Base-by-base conservation (phyloP, 306 rosid species). In the Pyrus pyrifolia region DNA sequence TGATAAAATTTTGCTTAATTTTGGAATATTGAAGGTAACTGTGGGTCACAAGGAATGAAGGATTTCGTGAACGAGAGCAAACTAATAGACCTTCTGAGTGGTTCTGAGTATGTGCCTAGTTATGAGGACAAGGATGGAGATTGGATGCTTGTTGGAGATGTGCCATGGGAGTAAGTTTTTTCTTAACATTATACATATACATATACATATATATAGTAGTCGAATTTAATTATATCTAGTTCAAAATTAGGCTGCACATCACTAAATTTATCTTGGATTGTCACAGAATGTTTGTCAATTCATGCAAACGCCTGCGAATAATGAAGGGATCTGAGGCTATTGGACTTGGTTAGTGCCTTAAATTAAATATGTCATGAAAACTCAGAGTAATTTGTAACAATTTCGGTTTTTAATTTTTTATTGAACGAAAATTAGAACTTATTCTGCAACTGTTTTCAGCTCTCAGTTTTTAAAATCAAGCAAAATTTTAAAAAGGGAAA, bases 131-230 rank as follows among this genome's bases (percentile, higher is more conserved):
- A 87, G 53, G 98, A 93, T 68, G 96, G 93, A 5, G 98, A 93
- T 57, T 93, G 98, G 98, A 91, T 93, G 98, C 97, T 93, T 38
- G 96, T 93, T 0, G 98, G 98, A 5, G 98, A 93, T 68, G 98
- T 93, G 5, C 98, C 98, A 27, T 93, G 98, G 98, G 88, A 88
- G 97, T 93, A 42, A 83, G 98, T 89, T 25, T 4, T 21, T 30
- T 19, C 45, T 42, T 42, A 42, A 42, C 11, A 42, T 25, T 25
- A 2, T 42, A 42, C 12, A 42, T 42, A 42, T 42, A 42, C 3
- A 42, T 42, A 42, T 42, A 9, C 3, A 18, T 19, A 25, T 19
- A 25, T 25, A 25, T 25, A 1, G 27, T 65, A 8, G 8, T 51
- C 5, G 6, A 22, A 25, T 14, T 14, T 33, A 21, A 30, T 63